A percentile compares a stretch with the other conserved stretches of the same genome.
Evolutionary conservation across 345 rosid genomes (phyloP).

Genomic region (Noccaea caerulescens): DNA sequence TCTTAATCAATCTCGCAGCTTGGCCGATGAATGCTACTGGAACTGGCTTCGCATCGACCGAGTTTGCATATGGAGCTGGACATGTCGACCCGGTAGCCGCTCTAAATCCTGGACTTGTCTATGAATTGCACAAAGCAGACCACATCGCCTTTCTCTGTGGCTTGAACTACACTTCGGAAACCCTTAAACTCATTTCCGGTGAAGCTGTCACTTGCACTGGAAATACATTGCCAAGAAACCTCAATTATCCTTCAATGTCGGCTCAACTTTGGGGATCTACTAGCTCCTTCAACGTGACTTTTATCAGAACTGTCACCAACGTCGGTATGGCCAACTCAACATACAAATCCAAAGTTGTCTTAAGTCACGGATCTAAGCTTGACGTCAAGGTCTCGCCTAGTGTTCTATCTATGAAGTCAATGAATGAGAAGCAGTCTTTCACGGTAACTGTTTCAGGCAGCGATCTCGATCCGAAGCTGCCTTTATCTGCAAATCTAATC

Average conservation of each 20-base stretch:
- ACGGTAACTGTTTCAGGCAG: constrained; percentile 35
- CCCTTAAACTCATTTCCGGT: constrained; percentile 38
- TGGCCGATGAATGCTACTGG: constrained; percentile 42
- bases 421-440: constrained; percentile 50
- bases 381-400: constrained; percentile 42
- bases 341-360: constrained; percentile 44
- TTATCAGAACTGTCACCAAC: constrained; percentile 60
- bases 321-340: constrained; percentile 49
- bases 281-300: constrained; percentile 27
- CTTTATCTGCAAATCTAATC: constrained; percentile 37
- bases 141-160: constrained; percentile 51
- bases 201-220: constrained; percentile 42
- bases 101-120: constrained; percentile 48
- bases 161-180: constrained; percentile 30
- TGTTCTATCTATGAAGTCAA: constrained; percentile 42
- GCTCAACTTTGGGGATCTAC: not conserved
- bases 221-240: constrained; percentile 36
- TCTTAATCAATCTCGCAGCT: constrained; percentile 36
- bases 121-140: constrained; percentile 39
- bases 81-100: constrained; percentile 55
- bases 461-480: not conserved
- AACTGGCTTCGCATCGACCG: constrained; percentile 1
- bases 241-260: constrained; percentile 60
- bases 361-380: constrained; percentile 21
- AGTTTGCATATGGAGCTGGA: constrained; percentile 62